Percentiles rank a stretch among this genome's conserved stretches.
These are phyloP conservation scores for Trametes villosa DNA, from an alignment of 768 basidiomycete genomes.

Conservation along the genomic window DNA sequence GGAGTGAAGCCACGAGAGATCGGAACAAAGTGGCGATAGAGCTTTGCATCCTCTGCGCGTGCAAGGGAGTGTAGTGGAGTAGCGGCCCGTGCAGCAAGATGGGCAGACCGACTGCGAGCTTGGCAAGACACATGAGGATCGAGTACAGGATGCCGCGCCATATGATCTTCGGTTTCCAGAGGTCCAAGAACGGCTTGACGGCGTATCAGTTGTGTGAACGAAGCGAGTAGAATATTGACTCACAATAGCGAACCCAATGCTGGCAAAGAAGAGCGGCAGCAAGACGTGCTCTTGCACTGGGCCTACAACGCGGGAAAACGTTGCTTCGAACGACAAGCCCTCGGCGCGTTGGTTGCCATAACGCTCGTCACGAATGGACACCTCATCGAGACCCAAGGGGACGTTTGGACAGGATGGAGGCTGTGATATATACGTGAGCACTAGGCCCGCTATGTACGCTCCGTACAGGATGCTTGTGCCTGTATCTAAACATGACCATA, in stretches of 20 bases:
- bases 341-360: background rate
- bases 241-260: slow-evolving; percentile 55
- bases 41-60: background rate
- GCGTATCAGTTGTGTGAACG: background rate
- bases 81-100: slow-evolving; percentile 36
- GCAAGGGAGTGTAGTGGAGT: background rate
- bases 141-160: slow-evolving; percentile 65
- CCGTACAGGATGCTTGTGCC: slow-evolving; percentile 67
- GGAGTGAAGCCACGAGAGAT: background rate
- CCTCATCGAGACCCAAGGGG: no score
- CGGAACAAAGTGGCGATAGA: no score
- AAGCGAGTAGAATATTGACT: background rate
- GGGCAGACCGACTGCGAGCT: slow-evolving; percentile 53
- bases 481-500: slow-evolving; percentile 26
- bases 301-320: slow-evolving; percentile 30
- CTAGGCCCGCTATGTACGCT: slow-evolving; percentile 61
- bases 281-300: slow-evolving; percentile 46
- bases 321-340: slow-evolving; percentile 24
- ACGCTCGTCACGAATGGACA: background rate
- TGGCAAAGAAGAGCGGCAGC: slow-evolving; percentile 68
- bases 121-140: slow-evolving; percentile 59
- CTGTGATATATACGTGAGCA: slow-evolving; percentile 44
- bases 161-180: slow-evolving; percentile 35
- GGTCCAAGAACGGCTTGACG: slow-evolving; percentile 28
- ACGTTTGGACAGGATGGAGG: background rate